A percentile compares a stretch with the other conserved stretches of the same genome.
Conservation (phyloP, 768 basidiomycete species). For the Hygrophorus pudorinus region DNA sequence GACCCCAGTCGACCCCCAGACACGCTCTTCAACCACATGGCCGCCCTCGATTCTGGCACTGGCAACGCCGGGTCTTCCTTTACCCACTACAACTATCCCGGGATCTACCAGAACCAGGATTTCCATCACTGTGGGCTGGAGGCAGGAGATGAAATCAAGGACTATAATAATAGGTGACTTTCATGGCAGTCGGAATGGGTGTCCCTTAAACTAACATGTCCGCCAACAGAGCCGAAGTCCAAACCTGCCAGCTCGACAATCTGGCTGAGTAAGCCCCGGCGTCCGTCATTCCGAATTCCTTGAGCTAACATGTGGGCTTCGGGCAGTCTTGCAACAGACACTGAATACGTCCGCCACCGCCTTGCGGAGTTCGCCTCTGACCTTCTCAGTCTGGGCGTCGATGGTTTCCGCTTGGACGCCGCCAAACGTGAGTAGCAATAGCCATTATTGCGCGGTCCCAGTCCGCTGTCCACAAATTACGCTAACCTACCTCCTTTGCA, state of each 20-base stretch:
- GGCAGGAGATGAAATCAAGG: conserved; percentile 39
- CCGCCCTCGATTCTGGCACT: conserved; percentile 35
- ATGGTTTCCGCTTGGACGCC: conserved; percentile 55
- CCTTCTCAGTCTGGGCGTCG: conserved; percentile 48
- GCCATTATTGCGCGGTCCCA: too few species aligned
- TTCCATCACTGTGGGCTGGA: conserved; percentile 60
- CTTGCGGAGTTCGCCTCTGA: conserved; percentile 53
- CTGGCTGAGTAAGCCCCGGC: conserved; percentile 37
- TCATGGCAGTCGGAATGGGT: too few species aligned
- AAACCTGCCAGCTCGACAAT: conserved; percentile 42
- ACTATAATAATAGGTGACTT: conserved; percentile 24
- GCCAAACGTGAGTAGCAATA: conserved; percentile 41
- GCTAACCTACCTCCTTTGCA: conserved; percentile 14
- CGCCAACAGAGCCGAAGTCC: conserved; percentile 40
- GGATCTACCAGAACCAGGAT: conserved; percentile 37
- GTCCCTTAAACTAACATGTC: too few species aligned
- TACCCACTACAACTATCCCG: conserved; percentile 44
- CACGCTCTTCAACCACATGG: conserved; percentile 62
- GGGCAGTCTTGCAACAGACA: conserved; percentile 49
- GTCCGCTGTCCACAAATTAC: neutral
- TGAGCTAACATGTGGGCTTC: neutral
- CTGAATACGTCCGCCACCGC: conserved; percentile 43
- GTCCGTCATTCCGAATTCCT: conserved; percentile 1
- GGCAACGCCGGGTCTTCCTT: conserved; percentile 41
- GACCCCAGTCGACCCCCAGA: conserved; percentile 19